Evolutionary conservation across 805 yeast species (phyloP), one percentile per base, ranked within the genome.

Genomic region (Barnettozyma siamensis): DNA sequence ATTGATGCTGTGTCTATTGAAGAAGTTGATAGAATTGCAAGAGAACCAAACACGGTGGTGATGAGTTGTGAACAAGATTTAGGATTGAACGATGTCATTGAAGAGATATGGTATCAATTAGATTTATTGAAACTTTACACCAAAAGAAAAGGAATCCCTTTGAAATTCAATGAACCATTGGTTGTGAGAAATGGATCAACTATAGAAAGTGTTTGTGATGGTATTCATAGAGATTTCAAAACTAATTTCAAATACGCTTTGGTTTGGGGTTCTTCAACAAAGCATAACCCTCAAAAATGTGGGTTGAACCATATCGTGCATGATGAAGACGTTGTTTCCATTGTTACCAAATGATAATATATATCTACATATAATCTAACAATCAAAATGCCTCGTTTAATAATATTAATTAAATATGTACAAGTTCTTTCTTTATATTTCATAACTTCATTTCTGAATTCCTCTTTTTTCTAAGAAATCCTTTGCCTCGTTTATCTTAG

Each of bases 261-360:
- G 55, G 96, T 91, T 6, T 91, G 98, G 97, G 99, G 99, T 0
- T 79, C 89, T 1, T 82, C 94, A 35, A 84, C 97, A 7, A 93
- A 93, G 60, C 95, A 88, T 59, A 86, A 91, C 28, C 98, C 98
- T 4, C 99, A 91, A 58, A 91, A 91, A 59, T 91, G 98, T 70
- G 98, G 99, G 0, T 68, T 91, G 43, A 75, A 59, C 47, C 99
- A 91, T 60, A 67, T 69, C 29, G 82, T 93, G 12, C 78, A 85
- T 51, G 98, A 91, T 59, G 97, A 89, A 58, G 99, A 91, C 59
- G 99, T 91, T 15, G 91, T 93, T 18, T 82, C 93, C 38, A 78
- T 91, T 43, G 88, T 91, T 37, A 79, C 96, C 17, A 91, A 88
- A 66, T 88, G 70, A 44, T 26, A 11, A 11, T 7, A 6, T 28